Conservation (phyloP, 2,329 filamentous ascomycete species). For the Xylariaceae sp. region DNA sequence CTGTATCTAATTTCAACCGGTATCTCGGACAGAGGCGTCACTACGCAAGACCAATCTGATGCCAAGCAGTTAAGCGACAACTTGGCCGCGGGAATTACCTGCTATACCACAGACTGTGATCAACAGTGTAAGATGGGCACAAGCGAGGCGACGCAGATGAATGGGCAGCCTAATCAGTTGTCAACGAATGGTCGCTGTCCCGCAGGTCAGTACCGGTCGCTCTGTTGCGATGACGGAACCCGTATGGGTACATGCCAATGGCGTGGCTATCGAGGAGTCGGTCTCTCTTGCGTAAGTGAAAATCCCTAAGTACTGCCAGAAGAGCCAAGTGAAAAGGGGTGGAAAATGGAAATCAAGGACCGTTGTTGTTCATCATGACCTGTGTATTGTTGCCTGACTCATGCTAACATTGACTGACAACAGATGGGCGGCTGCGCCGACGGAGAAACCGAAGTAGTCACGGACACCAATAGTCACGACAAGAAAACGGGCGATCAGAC, state of each 20-base stretch:
- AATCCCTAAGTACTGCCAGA: too few relatives aligned
- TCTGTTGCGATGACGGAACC: conserved; percentile 3
- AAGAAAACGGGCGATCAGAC: not conserved
- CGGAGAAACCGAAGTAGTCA: not conserved
- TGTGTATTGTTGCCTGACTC: too few relatives aligned
- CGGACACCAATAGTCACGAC: not conserved
- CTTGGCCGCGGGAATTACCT: not conserved
- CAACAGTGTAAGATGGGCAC: not conserved
- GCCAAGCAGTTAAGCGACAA: not conserved
- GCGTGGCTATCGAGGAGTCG: not conserved
- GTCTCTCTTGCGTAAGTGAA: not conserved
- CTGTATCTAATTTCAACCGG: too few relatives aligned
- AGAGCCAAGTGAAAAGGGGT: too few relatives aligned
- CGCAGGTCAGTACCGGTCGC: not conserved
- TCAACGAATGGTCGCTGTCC: not conserved
- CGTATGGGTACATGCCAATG: not conserved
- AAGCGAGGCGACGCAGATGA: not conserved
- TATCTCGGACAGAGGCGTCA: too few relatives aligned
- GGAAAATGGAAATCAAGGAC: too few relatives aligned
- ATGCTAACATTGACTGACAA: too few relatives aligned
- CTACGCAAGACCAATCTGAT: not conserved
- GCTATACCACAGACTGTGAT: not conserved
- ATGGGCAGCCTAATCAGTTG: not conserved
- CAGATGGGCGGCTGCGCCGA: not conserved
- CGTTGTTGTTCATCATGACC: too few relatives aligned